Conservation (phyloP, 208 protist genomes). For the Acanthamoeba royreba region DNA sequence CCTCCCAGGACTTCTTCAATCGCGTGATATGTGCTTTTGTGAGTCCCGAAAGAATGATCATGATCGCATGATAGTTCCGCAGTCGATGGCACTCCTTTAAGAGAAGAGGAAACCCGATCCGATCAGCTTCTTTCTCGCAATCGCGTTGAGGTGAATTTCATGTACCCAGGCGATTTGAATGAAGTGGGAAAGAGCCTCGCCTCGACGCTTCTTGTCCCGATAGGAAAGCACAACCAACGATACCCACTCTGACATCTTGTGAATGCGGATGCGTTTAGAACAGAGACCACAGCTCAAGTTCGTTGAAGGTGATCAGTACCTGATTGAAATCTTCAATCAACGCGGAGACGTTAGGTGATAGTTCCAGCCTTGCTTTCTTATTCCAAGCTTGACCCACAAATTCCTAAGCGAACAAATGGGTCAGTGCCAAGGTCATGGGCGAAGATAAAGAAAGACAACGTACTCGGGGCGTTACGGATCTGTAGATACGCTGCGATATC, state of each 20-base stretch:
- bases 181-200: background rate
- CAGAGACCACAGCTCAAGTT: too few species aligned
- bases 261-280: too few species aligned
- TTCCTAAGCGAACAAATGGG: too few species aligned
- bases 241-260: constrained; percentile 32
- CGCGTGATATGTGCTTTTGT: background rate
- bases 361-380: background rate
- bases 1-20: constrained; percentile 21
- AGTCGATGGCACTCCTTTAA: background rate
- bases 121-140: too few species aligned
- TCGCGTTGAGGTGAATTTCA: too few species aligned
- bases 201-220: background rate
- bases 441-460: too few species aligned
- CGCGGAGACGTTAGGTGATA: background rate
- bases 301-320: too few species aligned
- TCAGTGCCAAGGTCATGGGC: too few species aligned
- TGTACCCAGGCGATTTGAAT: background rate
- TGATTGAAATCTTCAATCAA: constrained; percentile 42
- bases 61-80: constrained; percentile 3
- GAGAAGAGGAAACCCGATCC: too few species aligned
- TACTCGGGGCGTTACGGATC: background rate
- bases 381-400: constrained; percentile 4
- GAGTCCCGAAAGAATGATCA: background rate
- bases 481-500: background rate
- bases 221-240: constrained; percentile 16